Conservation (phyloP, 805 yeast species). For the Cyberlindnera sargentensis region DNA sequence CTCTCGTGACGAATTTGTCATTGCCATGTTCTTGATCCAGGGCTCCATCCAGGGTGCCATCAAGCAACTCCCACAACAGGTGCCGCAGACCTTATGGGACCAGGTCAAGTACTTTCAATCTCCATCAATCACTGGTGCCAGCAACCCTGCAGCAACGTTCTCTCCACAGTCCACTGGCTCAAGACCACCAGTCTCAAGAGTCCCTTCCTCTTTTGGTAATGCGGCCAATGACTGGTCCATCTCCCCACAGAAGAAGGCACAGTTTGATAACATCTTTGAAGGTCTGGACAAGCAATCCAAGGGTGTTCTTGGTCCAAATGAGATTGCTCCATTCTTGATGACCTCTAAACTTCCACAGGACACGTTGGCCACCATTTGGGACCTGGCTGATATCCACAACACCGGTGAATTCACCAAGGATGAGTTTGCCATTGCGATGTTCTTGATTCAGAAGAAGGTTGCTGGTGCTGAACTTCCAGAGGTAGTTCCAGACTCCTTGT, state of each 20-base stretch:
- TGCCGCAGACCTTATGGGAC: constrained; percentile 39
- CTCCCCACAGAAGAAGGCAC: constrained; percentile 60
- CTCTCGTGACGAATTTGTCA: constrained; percentile 66
- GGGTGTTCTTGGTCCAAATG: constrained; percentile 66
- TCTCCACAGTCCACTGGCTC: constrained; percentile 15
- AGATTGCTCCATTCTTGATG: constrained; percentile 83
- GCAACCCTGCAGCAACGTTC: constrained; percentile 6
- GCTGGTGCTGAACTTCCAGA: constrained; percentile 76
- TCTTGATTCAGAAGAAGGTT: constrained; percentile 76
- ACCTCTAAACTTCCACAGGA: constrained; percentile 84
- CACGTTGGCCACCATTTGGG: constrained; percentile 88
- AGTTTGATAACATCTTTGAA: constrained; percentile 74
- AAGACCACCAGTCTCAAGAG: constrained; percentile 25
- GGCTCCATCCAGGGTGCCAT: constrained; percentile 62
- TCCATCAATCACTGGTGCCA: constrained; percentile 12
- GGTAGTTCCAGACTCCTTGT: constrained; percentile 61
- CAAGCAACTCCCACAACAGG: constrained; percentile 44
- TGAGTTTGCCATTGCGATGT: constrained; percentile 93
- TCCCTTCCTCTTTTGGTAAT: constrained; percentile 30
- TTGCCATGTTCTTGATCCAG: constrained; percentile 95
- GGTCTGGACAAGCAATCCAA: constrained; percentile 58
- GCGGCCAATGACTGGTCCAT: constrained; percentile 58
- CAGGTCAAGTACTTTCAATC: constrained; percentile 21
- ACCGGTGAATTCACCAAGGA: constrained; percentile 71
- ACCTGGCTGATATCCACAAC: constrained; percentile 82